Evolutionary conservation across 2,329 filamentous ascomycete species (phyloP).

Genomic region (Scorias spongiosa): DNA sequence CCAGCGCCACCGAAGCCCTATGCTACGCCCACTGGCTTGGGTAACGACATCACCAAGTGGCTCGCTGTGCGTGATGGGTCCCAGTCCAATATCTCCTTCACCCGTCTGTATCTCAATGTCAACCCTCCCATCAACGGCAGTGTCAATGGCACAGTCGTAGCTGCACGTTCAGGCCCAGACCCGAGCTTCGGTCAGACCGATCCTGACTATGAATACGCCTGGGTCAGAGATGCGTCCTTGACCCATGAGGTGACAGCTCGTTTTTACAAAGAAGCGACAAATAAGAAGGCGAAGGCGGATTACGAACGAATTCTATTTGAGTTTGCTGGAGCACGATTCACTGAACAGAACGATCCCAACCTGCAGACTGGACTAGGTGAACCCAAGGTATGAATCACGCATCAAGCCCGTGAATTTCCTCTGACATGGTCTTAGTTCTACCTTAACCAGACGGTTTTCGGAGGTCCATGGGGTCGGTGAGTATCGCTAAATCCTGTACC

Average conservation of each 20-base stretch:
- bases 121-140: slow-evolving; percentile 15
- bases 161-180: slow-evolving; percentile 14
- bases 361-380: slow-evolving; percentile 18
- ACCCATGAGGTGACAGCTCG: slow-evolving; percentile 17
- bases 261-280: slow-evolving; percentile 13
- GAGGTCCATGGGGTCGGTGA: slow-evolving; percentile 14
- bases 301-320: slow-evolving; percentile 15
- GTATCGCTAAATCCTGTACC: not conserved
- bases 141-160: slow-evolving; percentile 17
- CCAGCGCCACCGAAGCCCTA: slow-evolving; percentile 14
- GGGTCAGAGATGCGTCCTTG: slow-evolving; percentile 17
- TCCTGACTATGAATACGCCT: slow-evolving; percentile 21
- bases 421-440: slow-evolving; percentile 8
- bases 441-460: slow-evolving; percentile 18
- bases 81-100: slow-evolving; percentile 11
- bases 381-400: slow-evolving; percentile 8
- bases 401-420: too few relatives aligned
- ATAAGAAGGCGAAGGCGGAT: slow-evolving; percentile 6
- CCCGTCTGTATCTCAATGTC: slow-evolving; percentile 20
- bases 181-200: slow-evolving; percentile 9
- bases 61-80: slow-evolving; percentile 10
- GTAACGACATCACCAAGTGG: slow-evolving; percentile 17
- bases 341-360: slow-evolving; percentile 18
- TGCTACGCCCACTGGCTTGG: slow-evolving; percentile 14
- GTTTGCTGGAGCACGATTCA: slow-evolving; percentile 14